Evolutionary conservation across 1,139 yeast species (phyloP).

Genomic region (Ashbya aceris): DNA sequence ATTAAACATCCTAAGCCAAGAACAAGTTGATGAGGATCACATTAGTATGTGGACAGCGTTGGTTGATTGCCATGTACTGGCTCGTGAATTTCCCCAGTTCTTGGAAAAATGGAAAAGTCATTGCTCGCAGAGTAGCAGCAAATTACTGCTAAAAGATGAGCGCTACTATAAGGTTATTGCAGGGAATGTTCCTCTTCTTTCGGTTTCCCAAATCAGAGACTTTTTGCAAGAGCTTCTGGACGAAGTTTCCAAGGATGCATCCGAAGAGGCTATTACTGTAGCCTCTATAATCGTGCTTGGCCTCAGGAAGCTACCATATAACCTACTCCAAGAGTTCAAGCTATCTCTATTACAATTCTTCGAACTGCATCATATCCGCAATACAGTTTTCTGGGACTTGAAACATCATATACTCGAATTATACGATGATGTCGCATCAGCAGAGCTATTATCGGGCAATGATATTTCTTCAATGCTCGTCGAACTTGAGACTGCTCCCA

Average conservation of each 20-base stretch:
- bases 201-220: constrained; percentile 37
- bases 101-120: constrained; percentile 40
- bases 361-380: constrained; percentile 12
- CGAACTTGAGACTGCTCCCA: constrained; percentile 7
- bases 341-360: constrained; percentile 20
- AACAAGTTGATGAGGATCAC: constrained; percentile 13
- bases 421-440: constrained; percentile 36
- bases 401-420: constrained; percentile 41
- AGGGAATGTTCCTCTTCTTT: constrained; percentile 34
- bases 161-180: constrained; percentile 35
- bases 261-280: constrained; percentile 5
- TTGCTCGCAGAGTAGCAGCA: constrained; percentile 18
- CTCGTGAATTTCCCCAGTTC: constrained; percentile 51
- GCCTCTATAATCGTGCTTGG: constrained; percentile 17
- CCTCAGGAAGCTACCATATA: constrained; percentile 15
- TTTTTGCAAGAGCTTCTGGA: constrained; percentile 12
- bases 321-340: constrained; percentile 21
- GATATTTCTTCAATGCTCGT: constrained; percentile 3
- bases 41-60: constrained; percentile 34
- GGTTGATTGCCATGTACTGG: constrained; percentile 42
- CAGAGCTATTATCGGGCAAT: constrained; percentile 14
- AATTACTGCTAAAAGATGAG: constrained; percentile 24
- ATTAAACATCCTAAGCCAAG: constrained; percentile 20
- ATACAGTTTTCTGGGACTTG: constrained; percentile 36
- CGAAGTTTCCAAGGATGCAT: constrained; percentile 7